A percentile compares a stretch with the other conserved stretches of the same genome.
Conservation (phyloP, 2,329 filamentous ascomycete genomes). For the Daldinia eschscholtzii region DNA sequence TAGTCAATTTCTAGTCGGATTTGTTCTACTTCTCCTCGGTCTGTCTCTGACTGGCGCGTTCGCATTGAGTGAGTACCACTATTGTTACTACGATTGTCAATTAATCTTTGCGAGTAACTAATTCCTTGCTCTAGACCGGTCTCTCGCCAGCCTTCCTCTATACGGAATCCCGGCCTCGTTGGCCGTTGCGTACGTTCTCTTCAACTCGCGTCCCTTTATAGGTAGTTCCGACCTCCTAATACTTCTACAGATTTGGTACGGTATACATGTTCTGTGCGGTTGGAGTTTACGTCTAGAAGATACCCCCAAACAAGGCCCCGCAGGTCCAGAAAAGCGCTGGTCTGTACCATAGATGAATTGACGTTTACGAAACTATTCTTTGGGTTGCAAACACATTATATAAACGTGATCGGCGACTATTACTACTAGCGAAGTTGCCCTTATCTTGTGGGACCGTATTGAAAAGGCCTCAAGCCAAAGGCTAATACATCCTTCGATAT, state of each 20-base stretch:
- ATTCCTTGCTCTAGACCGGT: constrained; percentile 74
- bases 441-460: constrained; percentile 8
- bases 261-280: constrained; percentile 99
- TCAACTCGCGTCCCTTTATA: constrained; percentile 5
- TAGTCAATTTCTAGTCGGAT: constrained; percentile 85
- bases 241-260: constrained; percentile 79
- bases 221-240: constrained; percentile 35
- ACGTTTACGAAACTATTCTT: constrained; percentile 50
- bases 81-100: constrained; percentile 21
- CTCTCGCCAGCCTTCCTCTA: constrained; percentile 78
- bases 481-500: constrained; percentile 36
- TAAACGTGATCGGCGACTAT: constrained; percentile 44
- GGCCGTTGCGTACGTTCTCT: constrained; percentile 81
- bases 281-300: constrained; percentile 92
- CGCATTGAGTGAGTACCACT: constrained; percentile 77
- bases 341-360: constrained; percentile 59
- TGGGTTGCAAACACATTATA: constrained; percentile 30
- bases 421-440: constrained; percentile 12
- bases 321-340: constrained; percentile 46
- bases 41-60: constrained; percentile 82
- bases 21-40: constrained; percentile 78
- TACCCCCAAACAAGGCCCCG: constrained; percentile 55
- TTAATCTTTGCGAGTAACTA: constrained; percentile 42
- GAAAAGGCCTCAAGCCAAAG: not conserved
- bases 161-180: constrained; percentile 89